phyloP scores from a whole-genome alignment of 805 yeast species.

The Yamadazyma paraphyllophila region DNA sequence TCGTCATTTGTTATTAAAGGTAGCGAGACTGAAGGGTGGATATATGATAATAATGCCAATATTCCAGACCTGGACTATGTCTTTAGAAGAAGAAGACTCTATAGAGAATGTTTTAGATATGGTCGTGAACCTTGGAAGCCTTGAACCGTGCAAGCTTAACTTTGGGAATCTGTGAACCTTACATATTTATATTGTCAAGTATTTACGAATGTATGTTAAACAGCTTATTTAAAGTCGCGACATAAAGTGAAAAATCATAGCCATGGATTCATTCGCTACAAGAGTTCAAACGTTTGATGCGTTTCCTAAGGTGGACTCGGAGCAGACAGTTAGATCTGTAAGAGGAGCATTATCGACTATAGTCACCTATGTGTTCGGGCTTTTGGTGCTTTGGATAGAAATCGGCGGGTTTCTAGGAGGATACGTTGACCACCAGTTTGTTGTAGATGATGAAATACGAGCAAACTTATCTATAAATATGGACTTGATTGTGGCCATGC shows the following conservation, averaged over 20 bases:
- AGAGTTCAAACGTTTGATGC: conserved; percentile 48
- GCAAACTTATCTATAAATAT: conserved; percentile 67
- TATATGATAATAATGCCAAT: conserved; percentile 34
- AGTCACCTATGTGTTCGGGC: conserved; percentile 55
- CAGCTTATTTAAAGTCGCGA: no score
- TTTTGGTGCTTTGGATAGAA: conserved; percentile 79
- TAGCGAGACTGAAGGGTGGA: conserved; percentile 48
- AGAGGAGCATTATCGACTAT: conserved; percentile 78
- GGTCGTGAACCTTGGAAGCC: conserved; percentile 20
- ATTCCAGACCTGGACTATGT: conserved; percentile 34
- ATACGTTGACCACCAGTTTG: conserved; percentile 69
- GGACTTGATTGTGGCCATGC: conserved; percentile 79
- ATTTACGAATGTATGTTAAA: background rate
- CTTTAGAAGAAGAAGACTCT: conserved; percentile 58
- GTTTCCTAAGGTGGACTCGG: conserved; percentile 44
- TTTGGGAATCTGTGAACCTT: background rate
- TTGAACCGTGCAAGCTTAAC: no score
- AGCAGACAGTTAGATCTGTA: conserved; percentile 67
- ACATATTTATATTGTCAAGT: background rate
- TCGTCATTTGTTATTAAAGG: conserved; percentile 19
- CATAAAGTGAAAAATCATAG: background rate
- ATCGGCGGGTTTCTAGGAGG: conserved; percentile 86
- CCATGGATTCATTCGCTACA: conserved; percentile 36
- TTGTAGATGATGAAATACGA: conserved; percentile 61
- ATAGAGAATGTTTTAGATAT: conserved; percentile 51